These are phyloP conservation scores for Xanthoceras sorbifolium DNA, from an alignment of 345 rosid species.

Conservation along the genomic window DNA sequence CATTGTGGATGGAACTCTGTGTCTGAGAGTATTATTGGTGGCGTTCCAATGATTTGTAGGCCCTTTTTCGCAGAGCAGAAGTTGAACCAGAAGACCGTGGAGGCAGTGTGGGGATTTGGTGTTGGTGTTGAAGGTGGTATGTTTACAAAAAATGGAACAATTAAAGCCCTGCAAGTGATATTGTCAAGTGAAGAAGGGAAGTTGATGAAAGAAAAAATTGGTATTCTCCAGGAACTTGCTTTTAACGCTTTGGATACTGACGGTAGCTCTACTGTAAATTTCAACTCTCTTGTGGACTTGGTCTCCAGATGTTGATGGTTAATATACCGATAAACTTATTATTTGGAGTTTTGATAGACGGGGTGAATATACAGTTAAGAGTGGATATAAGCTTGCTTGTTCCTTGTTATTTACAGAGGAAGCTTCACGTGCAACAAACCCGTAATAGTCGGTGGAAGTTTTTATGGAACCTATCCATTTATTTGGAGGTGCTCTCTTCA, in stretches of 20 bases:
- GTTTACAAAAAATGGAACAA: conserved; percentile 32
- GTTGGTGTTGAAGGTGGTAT: conserved; percentile 45
- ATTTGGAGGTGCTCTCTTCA: too few relatives aligned
- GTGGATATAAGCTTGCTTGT: too few relatives aligned
- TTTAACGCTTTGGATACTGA: conserved; percentile 27
- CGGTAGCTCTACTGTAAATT: conserved; percentile 46
- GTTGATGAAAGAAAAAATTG: conserved; percentile 35
- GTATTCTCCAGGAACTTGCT: conserved; percentile 33
- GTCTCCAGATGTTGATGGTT: too few relatives aligned
- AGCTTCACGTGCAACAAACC: too few relatives aligned
- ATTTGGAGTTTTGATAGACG: too few relatives aligned
- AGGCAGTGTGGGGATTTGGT: conserved; percentile 47
- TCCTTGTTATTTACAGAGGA: too few relatives aligned
- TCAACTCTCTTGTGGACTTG: conserved; percentile 36
- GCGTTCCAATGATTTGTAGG: conserved; percentile 59
- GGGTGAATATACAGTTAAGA: too few relatives aligned
- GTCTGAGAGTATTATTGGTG: conserved; percentile 43
- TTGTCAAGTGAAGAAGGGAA: conserved; percentile 38
- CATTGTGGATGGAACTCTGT: conserved; percentile 70
- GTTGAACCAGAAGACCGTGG: conserved; percentile 39
- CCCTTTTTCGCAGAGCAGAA: conserved; percentile 56
- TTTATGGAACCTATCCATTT: too few relatives aligned
- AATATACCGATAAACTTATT: too few relatives aligned
- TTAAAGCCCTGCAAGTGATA: conserved; percentile 31
- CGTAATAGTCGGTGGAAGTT: too few relatives aligned